Evolutionary conservation across 1,284 basidiomycete species (phyloP).

Genomic region (Boletus nobilissimus): DNA sequence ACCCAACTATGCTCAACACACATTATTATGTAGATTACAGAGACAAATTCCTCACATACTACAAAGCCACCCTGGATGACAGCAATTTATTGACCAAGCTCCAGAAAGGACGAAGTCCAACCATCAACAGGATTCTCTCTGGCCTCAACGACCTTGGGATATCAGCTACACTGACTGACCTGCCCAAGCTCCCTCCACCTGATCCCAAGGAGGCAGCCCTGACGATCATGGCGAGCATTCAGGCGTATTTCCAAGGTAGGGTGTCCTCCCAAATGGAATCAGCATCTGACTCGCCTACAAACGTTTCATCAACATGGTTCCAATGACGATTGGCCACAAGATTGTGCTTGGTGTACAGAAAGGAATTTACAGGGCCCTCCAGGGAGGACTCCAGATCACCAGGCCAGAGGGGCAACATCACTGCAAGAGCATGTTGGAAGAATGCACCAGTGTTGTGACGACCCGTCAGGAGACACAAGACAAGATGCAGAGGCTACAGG

Average conservation of each 20-base stretch:
- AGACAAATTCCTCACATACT: conserved; percentile 64
- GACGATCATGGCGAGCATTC: conserved; percentile 73
- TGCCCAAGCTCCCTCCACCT: conserved; percentile 62
- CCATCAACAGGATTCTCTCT: conserved; percentile 50
- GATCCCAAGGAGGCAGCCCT: conserved; percentile 67
- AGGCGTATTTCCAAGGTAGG: conserved; percentile 78
- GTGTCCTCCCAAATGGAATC: not conserved
- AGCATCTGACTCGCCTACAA: conserved; percentile 58
- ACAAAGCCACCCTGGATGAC: conserved; percentile 54
- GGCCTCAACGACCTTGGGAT: conserved; percentile 59
- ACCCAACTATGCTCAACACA: conserved; percentile 65
- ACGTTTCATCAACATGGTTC: conserved; percentile 71
- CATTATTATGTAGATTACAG: conserved; percentile 69
- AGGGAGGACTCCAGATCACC: conserved; percentile 56
- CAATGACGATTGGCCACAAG: conserved; percentile 70
- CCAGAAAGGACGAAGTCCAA: not conserved
- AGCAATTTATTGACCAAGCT: conserved; percentile 42
- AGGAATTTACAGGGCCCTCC: conserved; percentile 58
- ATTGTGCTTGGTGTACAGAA: conserved; percentile 59
- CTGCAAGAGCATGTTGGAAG: conserved; percentile 66
- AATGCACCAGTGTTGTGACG: conserved; percentile 58
- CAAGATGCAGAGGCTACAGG: conserved; percentile 62
- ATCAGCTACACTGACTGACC: conserved; percentile 52
- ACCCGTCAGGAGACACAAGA: conserved; percentile 61
- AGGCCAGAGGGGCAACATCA: conserved; percentile 36